Conservation (phyloP, 129 eudicot species). For the Centrapalus pauciflorus region DNA sequence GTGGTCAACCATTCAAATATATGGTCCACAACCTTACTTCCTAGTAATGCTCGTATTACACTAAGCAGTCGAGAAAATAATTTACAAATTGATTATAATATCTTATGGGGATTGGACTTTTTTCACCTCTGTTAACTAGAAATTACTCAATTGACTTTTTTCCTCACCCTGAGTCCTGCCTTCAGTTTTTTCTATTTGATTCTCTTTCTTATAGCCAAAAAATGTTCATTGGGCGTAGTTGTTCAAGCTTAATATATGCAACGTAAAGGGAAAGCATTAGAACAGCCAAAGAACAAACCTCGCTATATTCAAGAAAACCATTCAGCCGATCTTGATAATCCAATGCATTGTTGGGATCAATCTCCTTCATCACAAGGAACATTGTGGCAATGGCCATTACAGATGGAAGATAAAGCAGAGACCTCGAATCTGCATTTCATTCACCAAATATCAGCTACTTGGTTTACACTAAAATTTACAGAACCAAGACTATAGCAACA, state of each 20-base stretch:
- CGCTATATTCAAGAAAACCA: slow-evolving; percentile 32
- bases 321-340: slow-evolving; percentile 46
- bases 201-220: not conserved
- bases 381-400: slow-evolving; percentile 28
- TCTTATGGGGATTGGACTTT: too few species aligned
- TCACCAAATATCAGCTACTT: not conserved
- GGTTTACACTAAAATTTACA: not conserved
- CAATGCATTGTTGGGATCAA: slow-evolving; percentile 35
- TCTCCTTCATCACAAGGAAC: slow-evolving; percentile 25
- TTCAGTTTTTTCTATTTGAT: not conserved
- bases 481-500: not conserved
- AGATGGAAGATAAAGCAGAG: slow-evolving; percentile 33
- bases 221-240: slow-evolving; percentile 2
- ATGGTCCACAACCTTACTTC: not conserved
- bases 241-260: not conserved
- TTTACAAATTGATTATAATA: too few species aligned
- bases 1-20: not conserved
- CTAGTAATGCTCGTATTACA: not conserved
- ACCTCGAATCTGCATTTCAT: slow-evolving; percentile 30
- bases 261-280: not conserved
- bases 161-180: too few species aligned
- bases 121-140: too few species aligned
- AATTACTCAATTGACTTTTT: too few species aligned
- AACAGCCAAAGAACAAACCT: slow-evolving; percentile 45
- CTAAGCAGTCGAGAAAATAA: too few species aligned